Evolutionary conservation across 2,329 filamentous ascomycete genomes (phyloP).

Genomic region (Beauveria scarabaeidicola): DNA sequence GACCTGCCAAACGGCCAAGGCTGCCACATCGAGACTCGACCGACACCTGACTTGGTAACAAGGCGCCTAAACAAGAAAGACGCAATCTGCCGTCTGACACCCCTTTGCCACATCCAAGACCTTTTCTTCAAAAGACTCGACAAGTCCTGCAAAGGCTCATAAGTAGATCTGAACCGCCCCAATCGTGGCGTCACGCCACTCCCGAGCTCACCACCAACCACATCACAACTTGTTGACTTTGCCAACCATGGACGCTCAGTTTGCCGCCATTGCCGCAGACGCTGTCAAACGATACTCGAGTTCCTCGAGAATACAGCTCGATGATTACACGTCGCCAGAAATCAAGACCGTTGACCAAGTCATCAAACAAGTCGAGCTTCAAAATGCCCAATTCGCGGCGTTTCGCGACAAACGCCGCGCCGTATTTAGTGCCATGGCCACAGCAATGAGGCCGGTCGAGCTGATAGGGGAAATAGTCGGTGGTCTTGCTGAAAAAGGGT

Average conservation of each 20-base stretch:
- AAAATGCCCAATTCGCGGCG: conserved; percentile 28
- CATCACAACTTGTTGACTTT: background rate
- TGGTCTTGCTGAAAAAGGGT: conserved; percentile 28
- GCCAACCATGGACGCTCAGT: conserved; percentile 12
- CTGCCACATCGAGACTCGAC: background rate
- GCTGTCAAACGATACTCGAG: conserved; percentile 26
- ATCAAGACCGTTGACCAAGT: conserved; percentile 26
- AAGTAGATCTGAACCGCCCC: background rate
- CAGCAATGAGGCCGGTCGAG: conserved; percentile 29
- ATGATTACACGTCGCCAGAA: conserved; percentile 25
- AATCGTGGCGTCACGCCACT: conserved; percentile 5
- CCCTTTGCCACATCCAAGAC: background rate
- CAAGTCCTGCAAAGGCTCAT: background rate
- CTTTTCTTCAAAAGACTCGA: background rate
- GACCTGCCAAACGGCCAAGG: background rate
- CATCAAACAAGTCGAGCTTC: conserved; percentile 21
- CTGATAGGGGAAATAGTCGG: conserved; percentile 29
- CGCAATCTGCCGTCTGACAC: background rate
- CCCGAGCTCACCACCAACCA: background rate
- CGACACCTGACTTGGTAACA: conserved; percentile 1
- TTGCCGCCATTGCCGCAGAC: conserved; percentile 24
- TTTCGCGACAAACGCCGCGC: conserved; percentile 28
- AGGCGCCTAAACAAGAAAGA: background rate
- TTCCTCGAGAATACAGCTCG: conserved; percentile 21
- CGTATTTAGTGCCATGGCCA: conserved; percentile 26